phyloP scores from a whole-genome alignment of 2,329 filamentous ascomycete species.

The Penicillium freii region DNA sequence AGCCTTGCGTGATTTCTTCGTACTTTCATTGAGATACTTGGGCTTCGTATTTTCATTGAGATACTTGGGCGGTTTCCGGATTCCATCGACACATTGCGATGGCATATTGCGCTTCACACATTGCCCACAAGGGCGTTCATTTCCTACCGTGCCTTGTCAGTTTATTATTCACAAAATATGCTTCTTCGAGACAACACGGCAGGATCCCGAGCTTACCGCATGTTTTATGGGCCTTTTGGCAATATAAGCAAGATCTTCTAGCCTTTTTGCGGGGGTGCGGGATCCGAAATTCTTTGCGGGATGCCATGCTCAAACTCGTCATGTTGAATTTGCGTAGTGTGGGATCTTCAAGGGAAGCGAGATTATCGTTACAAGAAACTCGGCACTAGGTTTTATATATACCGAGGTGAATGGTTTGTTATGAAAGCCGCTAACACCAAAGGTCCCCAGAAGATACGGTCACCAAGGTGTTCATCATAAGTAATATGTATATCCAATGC shows the following conservation, averaged over 20 bases:
- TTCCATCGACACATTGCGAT: constrained; percentile 11
- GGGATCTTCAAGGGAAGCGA: neutral
- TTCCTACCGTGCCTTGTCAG: constrained; percentile 6
- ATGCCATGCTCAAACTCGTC: neutral
- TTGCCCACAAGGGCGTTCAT: constrained; percentile 13
- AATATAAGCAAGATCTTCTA: constrained; percentile 12
- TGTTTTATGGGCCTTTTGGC: constrained; percentile 15
- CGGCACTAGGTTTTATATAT: neutral
- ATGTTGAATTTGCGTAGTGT: neutral
- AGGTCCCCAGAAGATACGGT: neutral
- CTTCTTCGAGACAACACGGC: neutral
- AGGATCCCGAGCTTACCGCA: constrained; percentile 5
- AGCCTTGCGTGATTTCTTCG: neutral
- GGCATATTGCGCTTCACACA: constrained; percentile 6
- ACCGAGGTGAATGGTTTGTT: neutral
- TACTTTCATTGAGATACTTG: constrained; percentile 7
- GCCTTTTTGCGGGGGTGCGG: constrained; percentile 6
- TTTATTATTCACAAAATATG: neutral
- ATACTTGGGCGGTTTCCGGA: constrained; percentile 14
- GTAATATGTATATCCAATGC: neutral
- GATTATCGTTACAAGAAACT: neutral
- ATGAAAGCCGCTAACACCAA: neutral
- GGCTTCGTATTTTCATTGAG: neutral
- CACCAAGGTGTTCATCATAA: neutral
- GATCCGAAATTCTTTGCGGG: neutral